Base-by-base conservation (phyloP, 176 grass and related monocot genomes). In the Carex kokanica region DNA sequence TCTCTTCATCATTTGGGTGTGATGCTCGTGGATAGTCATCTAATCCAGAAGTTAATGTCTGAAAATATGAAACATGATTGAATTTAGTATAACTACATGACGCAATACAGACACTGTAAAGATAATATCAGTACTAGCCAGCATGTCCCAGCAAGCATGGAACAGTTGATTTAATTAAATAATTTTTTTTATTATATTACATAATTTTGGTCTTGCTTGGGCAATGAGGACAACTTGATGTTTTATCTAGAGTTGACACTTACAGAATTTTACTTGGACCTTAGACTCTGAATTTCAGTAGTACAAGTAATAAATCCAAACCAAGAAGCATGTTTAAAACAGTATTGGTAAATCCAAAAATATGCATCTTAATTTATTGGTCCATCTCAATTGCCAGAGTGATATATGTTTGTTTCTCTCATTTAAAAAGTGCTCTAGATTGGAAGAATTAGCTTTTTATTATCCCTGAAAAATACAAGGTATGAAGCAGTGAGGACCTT, bases 11-110 rank as follows among this genome's bases (percentile, higher is more conserved):
- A 85, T 86, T 93, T 77, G 96, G 96, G 78, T 98, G 96, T 53
- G 96, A 98, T 86, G 92, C 92, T 82, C 96, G 92, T 73, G 93
- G 96, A 89, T 91, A 95, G 61, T 98, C 96, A 86, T 98, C 96
- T 78, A 98, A 90, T 67, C 96, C 96, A 86, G 92, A 98, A 82
- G 93, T 91, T 84, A 95, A 83, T 70, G 95, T 98, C 95, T 98
- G 86, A 32, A 90, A 86, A 72, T 77, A 20, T 64, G 38, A 64
- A 25, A 61, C 49, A 60, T 51, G 67, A 84, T 84, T 40, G 31
- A 83, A 86, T 62, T 79, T 31, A 21, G 72, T 31, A 31, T 1
- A 75, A 16, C 12, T 75, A 75, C 45, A 75, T 75, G 18, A 21
- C 21, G 5, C n/a, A 72, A 72, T 23, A 43, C 71, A 53, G 71